Evolutionary conservation across 2,329 filamentous ascomycete genomes (phyloP).

Genomic region (Fusarium buxicola): DNA sequence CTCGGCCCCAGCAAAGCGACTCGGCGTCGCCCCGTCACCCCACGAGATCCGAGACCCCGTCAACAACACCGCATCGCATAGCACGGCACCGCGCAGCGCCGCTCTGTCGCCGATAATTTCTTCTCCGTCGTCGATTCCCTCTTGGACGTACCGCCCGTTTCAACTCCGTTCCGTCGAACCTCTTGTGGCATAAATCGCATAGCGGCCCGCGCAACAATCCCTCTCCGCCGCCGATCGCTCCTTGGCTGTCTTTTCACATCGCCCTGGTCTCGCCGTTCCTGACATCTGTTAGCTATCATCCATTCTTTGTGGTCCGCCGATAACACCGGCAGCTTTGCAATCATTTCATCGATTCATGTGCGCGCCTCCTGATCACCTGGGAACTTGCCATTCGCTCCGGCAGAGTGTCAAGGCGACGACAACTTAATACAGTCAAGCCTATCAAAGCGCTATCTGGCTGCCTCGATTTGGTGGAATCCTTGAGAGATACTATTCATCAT

Average conservation of each 20-base stretch:
- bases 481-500: background rate
- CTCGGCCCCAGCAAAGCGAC: conserved; percentile 14
- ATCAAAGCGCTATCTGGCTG: background rate
- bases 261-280: conserved; percentile 27
- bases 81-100: conserved; percentile 13
- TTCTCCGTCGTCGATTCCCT: conserved; percentile 12
- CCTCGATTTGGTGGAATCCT: conserved; percentile 2
- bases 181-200: conserved; percentile 37
- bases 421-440: conserved; percentile 1
- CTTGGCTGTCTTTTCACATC: conserved; percentile 32
- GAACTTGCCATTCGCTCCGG: conserved; percentile 4
- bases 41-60: conserved; percentile 27
- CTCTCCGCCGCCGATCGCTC: conserved; percentile 36
- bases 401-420: conserved; percentile 6
- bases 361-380: conserved; percentile 2
- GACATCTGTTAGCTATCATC: conserved; percentile 25
- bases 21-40: conserved; percentile 31
- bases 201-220: conserved; percentile 35
- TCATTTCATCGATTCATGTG: conserved; percentile 1
- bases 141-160: conserved; percentile 29
- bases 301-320: conserved; percentile 22
- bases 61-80: conserved; percentile 32
- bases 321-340: conserved; percentile 4
- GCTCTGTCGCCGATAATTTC: conserved; percentile 18
- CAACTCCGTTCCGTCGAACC: conserved; percentile 36